These are phyloP conservation scores for Pyrenula aspistea DNA, from an alignment of 495 filamentous ascomycete species.

Conservation along the genomic window DNA sequence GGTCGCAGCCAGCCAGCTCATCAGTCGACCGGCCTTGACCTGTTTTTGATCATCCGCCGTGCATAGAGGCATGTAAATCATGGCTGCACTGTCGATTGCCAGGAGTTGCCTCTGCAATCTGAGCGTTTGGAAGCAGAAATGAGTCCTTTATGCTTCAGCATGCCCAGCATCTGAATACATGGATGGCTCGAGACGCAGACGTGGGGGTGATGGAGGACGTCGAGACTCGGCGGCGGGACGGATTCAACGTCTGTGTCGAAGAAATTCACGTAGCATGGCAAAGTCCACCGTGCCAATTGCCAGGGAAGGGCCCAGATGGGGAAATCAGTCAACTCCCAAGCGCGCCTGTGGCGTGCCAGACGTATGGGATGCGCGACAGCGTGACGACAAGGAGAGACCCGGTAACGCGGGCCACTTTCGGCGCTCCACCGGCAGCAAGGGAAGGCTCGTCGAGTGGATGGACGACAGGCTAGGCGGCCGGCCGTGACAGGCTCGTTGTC, in stretches of 20 bases:
- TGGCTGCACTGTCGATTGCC: background rate
- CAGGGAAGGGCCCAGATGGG: background rate
- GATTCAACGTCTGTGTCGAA: background rate
- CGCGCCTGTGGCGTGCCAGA: background rate
- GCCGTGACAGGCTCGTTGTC: background rate
- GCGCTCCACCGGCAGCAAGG: background rate
- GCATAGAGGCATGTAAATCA: background rate
- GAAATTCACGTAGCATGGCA: no score
- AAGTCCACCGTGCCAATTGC: no score
- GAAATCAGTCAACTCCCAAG: background rate
- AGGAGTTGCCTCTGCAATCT: background rate
- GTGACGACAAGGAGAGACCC: background rate
- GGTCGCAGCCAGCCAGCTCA: background rate
- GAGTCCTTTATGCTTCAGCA: background rate
- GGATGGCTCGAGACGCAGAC: background rate
- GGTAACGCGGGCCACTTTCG: background rate
- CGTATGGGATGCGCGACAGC: background rate
- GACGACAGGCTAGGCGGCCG: background rate
- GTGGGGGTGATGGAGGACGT: background rate
- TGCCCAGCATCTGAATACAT: background rate
- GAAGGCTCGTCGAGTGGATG: background rate
- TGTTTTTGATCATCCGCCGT: background rate
- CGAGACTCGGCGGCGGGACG: background rate
- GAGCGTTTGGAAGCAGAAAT: background rate
- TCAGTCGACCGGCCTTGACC: background rate